A percentile compares a stretch with the other conserved stretches of the same genome.
Conservation (phyloP, 2,329 filamentous ascomycete genomes). For the Fusarium sp. region DNA sequence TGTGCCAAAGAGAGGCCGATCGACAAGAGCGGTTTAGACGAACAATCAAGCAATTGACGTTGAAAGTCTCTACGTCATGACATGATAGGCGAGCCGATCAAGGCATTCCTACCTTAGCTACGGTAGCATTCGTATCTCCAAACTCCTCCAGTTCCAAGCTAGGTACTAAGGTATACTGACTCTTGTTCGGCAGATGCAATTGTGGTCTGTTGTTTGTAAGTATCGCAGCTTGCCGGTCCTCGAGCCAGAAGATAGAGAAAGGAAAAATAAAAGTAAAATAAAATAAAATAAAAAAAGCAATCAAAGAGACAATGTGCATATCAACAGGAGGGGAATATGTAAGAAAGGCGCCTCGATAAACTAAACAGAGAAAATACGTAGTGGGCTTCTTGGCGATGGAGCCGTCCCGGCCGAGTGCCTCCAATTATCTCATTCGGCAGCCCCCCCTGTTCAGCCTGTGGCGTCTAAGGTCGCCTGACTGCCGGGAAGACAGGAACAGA, state of each 20-base stretch:
- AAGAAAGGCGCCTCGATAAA: constrained; percentile 1
- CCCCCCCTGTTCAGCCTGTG: constrained; percentile 22
- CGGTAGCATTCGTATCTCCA: no score
- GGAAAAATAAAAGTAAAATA: neutral
- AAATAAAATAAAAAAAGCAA: neutral
- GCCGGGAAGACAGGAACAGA: constrained; percentile 13
- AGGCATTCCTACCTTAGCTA: neutral
- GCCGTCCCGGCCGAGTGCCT: constrained; percentile 14
- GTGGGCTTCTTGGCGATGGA: constrained; percentile 26
- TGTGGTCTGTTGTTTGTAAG: neutral
- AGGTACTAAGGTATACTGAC: neutral
- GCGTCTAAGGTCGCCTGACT: constrained; percentile 33
- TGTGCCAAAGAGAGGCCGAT: constrained; percentile 12
- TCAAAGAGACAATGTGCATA: neutral
- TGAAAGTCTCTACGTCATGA: constrained; percentile 13
- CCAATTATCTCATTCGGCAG: constrained; percentile 28
- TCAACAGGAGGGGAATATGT: neutral
- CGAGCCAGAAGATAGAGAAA: neutral
- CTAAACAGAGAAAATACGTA: constrained; percentile 4
- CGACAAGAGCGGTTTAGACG: neutral
- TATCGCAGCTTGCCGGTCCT: neutral
- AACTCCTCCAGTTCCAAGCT: no score
- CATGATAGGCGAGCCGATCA: constrained; percentile 9
- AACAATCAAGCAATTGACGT: neutral
- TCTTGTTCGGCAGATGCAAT: neutral